Evolutionary conservation across 169 alveolate genomes (phyloP).

Genomic region (Babesia ovis): DNA sequence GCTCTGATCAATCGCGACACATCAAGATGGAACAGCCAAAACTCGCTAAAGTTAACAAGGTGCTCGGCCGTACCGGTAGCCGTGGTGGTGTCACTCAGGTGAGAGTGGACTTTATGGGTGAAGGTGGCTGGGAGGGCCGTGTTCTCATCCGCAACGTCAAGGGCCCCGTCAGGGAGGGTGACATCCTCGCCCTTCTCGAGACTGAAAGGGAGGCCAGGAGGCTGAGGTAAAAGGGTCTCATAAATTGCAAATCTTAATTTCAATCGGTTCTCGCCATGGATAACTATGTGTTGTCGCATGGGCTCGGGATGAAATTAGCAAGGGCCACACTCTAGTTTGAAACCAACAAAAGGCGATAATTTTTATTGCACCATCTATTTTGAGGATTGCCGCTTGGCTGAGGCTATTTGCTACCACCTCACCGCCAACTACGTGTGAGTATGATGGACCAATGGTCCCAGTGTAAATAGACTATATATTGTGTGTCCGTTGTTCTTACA

Average conservation of each 20-base stretch:
- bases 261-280: neutral
- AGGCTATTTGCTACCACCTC: too few relatives aligned
- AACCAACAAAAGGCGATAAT: neutral
- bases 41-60: constrained; percentile 93
- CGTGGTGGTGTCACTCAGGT: constrained; percentile 99
- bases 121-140: constrained; percentile 89
- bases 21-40: constrained; percentile 84
- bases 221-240: constrained; percentile 80
- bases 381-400: too few relatives aligned
- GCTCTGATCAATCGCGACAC: neutral
- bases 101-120: constrained; percentile 89
- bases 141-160: constrained; percentile 95
- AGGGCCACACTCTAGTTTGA: neutral
- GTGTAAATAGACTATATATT: too few relatives aligned
- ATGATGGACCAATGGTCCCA: too few relatives aligned
- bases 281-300: neutral
- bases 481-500: too few relatives aligned
- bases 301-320: neutral
- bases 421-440: too few relatives aligned
- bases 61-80: constrained; percentile 95
- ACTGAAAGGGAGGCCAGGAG: constrained; percentile 98
- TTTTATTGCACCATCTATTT: too few relatives aligned
- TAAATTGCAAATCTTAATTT: neutral
- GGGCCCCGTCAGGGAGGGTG: constrained; percentile 98
- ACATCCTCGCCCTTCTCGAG: constrained; percentile 95